These are phyloP conservation scores for Saccharata proteae DNA, from an alignment of 2,329 filamentous ascomycete species.

Conservation along the genomic window DNA sequence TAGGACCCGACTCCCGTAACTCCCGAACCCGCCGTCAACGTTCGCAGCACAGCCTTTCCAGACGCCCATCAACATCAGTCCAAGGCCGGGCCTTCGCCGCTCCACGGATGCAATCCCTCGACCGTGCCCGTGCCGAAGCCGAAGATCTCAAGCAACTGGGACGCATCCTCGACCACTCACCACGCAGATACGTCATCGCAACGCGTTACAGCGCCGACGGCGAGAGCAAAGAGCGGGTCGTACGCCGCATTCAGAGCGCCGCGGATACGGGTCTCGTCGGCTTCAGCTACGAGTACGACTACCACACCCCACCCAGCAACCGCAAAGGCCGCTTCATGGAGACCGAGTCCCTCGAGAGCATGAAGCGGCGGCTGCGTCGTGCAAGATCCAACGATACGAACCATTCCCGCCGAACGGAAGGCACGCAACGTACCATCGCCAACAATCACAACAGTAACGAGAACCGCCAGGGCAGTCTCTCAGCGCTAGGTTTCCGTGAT, in stretches of 20 bases:
- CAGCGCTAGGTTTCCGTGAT: slow-evolving; percentile 23
- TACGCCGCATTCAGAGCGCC: slow-evolving; percentile 7
- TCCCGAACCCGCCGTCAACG: slow-evolving; percentile 10
- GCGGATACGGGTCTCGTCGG: slow-evolving; percentile 3
- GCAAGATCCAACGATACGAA: slow-evolving; percentile 21
- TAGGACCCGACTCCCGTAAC: slow-evolving; percentile 6
- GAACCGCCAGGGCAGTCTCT: slow-evolving; percentile 5
- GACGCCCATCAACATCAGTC: slow-evolving; percentile 26
- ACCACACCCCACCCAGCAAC: slow-evolving; percentile 19
- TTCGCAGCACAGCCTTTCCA: slow-evolving; percentile 18
- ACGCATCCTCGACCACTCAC: slow-evolving; percentile 30
- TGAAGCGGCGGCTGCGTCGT: slow-evolving; percentile 18
- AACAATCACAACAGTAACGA: neutral
- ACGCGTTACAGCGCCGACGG: slow-evolving; percentile 11
- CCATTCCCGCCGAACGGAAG: slow-evolving; percentile 1
- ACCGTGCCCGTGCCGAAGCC: slow-evolving; percentile 30
- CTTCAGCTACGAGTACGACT: slow-evolving; percentile 5
- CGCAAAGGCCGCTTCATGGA: neutral
- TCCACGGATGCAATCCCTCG: slow-evolving; percentile 38
- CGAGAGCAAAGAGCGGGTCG: slow-evolving; percentile 5
- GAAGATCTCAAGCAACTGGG: slow-evolving; percentile 27
- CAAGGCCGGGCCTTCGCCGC: slow-evolving; percentile 42
- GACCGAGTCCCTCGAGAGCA: slow-evolving; percentile 3
- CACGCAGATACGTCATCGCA: slow-evolving; percentile 25
- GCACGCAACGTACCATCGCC: neutral